phyloP scores from a whole-genome alignment of 2,329 filamentous ascomycete species.

The Aspergillus sp. region DNA sequence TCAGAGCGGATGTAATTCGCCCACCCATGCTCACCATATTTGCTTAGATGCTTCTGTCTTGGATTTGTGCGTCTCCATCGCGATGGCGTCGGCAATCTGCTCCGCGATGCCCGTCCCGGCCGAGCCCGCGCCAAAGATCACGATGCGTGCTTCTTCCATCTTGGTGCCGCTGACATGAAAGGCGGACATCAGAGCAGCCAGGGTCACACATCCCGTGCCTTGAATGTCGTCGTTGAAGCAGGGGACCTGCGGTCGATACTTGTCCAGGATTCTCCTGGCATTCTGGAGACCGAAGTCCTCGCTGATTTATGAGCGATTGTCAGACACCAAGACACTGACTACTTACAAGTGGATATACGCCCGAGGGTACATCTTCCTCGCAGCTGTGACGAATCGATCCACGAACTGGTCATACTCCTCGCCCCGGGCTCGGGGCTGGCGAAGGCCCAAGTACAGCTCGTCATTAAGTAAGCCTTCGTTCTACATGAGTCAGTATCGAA shows the following conservation, averaged over 20 bases:
- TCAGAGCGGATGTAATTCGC: not conserved
- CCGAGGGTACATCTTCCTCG: conserved; percentile 68
- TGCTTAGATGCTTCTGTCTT: conserved; percentile 75
- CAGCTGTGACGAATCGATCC: conserved; percentile 68
- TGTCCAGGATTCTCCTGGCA: conserved; percentile 72
- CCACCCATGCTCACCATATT: conserved; percentile 63
- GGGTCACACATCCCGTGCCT: conserved; percentile 82
- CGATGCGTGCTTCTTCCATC: conserved; percentile 66
- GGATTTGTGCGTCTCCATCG: conserved; percentile 62
- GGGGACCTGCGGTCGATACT: conserved; percentile 69
- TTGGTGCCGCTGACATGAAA: conserved; percentile 67
- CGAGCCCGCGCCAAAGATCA: conserved; percentile 78
- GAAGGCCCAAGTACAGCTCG: conserved; percentile 75
- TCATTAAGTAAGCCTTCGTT: conserved; percentile 74
- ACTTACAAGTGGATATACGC: conserved; percentile 76
- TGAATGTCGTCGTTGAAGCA: conserved; percentile 94
- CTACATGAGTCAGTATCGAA: conserved; percentile 24
- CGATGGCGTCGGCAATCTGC: conserved; percentile 77
- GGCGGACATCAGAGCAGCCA: conserved; percentile 77
- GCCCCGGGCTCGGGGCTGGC: conserved; percentile 65
- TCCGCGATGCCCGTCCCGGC: conserved; percentile 85
- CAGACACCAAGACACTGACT: not conserved
- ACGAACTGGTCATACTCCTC: conserved; percentile 75
- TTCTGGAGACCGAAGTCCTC: conserved; percentile 83
- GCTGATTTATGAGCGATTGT: conserved; percentile 18